Evolutionary conservation across 352 stramenopile species (phyloP), one percentile per base, ranked within the genome.

Genomic region (Globisporangium uncinulatum): DNA sequence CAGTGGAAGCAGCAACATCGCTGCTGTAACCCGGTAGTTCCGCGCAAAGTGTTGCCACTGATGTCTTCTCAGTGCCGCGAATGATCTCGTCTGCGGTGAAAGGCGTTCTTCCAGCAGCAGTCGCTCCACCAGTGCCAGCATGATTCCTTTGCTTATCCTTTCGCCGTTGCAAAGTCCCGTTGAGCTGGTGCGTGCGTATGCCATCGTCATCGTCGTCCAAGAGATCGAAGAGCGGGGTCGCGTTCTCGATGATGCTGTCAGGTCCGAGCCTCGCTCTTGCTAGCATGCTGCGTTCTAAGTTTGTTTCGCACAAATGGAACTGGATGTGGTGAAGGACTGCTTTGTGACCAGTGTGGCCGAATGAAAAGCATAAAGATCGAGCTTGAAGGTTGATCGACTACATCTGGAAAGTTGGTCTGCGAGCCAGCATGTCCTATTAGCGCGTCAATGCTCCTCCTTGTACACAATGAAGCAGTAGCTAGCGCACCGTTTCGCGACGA

Each of bases 401-500:
- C 53, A 65, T 59, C 32, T 58, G 58, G 43, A 65, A 65, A 29
- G 51, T 65, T 50, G 58, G 58, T 4, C 54, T 60, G 54, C 11
- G 32, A 24, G 20, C 13, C 8, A 44, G 11, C 20, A 51, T 13
- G 10, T 8, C 34, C 34, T 39, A 39, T 39, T 13, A 57, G 24
- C 34, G 19, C 11, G 34, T 15, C 37, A 48, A n/a, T 6, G 17
- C 24, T n/a, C 39, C 39, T 44, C 39, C 39, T 44, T 44, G 13
- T 4, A 14, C 20, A 17, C 43, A 15, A 54, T n/a, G 17, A 0
- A 29, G 2, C 6, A 43, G 17, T 6, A 43, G 32, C 8, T 50
- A 29, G 51, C 39, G 6, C 69, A 91, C 81, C 81, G 67, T 52
- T 84, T 88, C 8, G 79, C 70, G 19, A 89, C 53, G 47, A 88